phyloP scores from a whole-genome alignment of 257 asterid species.

The Solanum medicagineum region DNA sequence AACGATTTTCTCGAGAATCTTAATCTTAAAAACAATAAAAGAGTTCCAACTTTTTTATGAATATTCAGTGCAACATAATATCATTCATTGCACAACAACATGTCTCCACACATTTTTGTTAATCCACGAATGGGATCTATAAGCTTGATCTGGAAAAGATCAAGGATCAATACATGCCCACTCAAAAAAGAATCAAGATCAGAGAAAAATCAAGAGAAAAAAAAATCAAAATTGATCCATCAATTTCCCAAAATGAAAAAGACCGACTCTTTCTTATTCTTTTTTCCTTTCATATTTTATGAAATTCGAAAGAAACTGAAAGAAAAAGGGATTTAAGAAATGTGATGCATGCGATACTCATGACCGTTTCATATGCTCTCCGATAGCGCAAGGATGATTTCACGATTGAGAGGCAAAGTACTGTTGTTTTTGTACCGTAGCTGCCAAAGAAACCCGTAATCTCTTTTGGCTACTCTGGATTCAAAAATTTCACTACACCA shows the following conservation, averaged over 20 bases:
- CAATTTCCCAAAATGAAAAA: not conserved
- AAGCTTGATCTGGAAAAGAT: not conserved
- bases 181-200: not conserved
- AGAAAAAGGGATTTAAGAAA: not conserved
- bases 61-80: too few species aligned
- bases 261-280: not conserved
- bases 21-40: too few species aligned
- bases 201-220: too few species aligned
- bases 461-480: not conserved
- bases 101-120: not conserved
- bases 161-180: not conserved
- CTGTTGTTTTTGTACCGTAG: too few species aligned
- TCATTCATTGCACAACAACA: not conserved
- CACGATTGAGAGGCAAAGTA: not conserved
- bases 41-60: not conserved
- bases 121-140: not conserved
- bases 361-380: not conserved
- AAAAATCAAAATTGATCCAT: too few species aligned
- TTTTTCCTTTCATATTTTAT: too few species aligned
- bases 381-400: not conserved
- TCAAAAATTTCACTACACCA: too few species aligned
- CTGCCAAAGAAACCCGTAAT: not conserved
- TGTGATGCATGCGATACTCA: not conserved
- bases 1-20: too few species aligned
- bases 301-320: not conserved